These are phyloP conservation scores for Pezizomycotina sp. DNA, from an alignment of 2,329 filamentous ascomycete genomes.

Conservation along the genomic window DNA sequence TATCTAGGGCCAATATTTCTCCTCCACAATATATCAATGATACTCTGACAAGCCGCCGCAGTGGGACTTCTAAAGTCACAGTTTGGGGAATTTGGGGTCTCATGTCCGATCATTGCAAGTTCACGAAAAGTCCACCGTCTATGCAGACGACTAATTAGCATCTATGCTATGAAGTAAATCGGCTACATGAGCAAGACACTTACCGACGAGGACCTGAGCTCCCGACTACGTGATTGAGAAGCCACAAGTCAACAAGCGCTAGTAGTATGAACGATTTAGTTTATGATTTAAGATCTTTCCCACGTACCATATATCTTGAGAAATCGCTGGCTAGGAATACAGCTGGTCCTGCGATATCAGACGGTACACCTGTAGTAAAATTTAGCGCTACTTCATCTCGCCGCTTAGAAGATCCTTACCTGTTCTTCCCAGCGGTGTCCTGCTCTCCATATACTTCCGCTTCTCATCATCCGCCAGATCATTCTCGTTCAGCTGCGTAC, in stretches of 20 bases:
- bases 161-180: background rate
- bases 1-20: too few species aligned
- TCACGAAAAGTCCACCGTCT: conserved; percentile 79
- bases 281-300: background rate
- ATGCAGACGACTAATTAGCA: conserved; percentile 6
- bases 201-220: conserved; percentile 55
- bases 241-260: background rate
- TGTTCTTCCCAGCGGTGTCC: conserved; percentile 64
- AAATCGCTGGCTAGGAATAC: conserved; percentile 70
- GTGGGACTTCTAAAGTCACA: too few species aligned
- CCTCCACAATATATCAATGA: too few species aligned
- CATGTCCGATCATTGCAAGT: conserved; percentile 46
- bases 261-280: background rate
- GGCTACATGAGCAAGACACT: conserved; percentile 5
- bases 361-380: too few species aligned
- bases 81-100: too few species aligned
- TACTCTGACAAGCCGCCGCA: too few species aligned
- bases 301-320: conserved; percentile 52
- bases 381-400: too few species aligned
- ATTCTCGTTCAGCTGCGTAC: conserved; percentile 69
- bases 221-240: conserved; percentile 39
- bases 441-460: conserved; percentile 58
- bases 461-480: conserved; percentile 60
- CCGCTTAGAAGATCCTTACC: too few species aligned
- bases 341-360: conserved; percentile 67